A percentile compares a stretch with the other conserved stretches of the same genome.
phyloP scores from a whole-genome alignment of 2,329 filamentous ascomycete species.

The Colletotrichum sp. region DNA sequence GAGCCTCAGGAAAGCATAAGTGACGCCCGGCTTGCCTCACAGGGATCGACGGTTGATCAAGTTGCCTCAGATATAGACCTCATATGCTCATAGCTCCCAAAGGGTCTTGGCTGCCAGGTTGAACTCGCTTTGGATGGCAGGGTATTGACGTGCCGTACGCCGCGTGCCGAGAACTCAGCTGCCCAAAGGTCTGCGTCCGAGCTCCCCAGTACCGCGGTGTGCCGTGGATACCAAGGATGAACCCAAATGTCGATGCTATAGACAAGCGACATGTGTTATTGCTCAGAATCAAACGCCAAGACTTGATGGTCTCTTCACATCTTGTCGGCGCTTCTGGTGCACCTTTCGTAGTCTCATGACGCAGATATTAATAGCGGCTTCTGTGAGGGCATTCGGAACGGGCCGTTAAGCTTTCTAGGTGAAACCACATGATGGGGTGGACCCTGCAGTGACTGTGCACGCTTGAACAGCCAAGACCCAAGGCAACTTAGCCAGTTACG shows the following conservation, averaged over 20 bases:
- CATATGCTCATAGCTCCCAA: neutral
- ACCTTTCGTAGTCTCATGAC: neutral
- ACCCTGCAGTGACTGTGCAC: neutral
- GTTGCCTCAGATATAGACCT: neutral
- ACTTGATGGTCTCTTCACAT: neutral
- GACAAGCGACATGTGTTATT: neutral
- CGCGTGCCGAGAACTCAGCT: neutral
- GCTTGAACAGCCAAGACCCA: neutral
- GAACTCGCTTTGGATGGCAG: neutral
- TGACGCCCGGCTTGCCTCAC: neutral
- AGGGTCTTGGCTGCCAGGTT: neutral
- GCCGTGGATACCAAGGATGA: neutral
- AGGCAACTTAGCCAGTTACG: neutral
- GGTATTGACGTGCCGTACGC: neutral
- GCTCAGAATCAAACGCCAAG: neutral
- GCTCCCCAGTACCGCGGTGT: neutral
- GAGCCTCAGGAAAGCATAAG: neutral
- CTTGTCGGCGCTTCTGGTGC: neutral
- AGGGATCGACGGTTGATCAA: neutral
- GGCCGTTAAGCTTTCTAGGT: slow-evolving; percentile 4
- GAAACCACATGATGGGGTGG: neutral
- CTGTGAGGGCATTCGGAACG: slow-evolving; percentile 14
- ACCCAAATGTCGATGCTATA: neutral
- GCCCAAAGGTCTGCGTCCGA: neutral
- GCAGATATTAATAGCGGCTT: neutral